A percentile compares a stretch with the other conserved stretches of the same genome.
These are phyloP conservation scores for Colletotrichum neosansevieriae DNA, from an alignment of 2,329 filamentous ascomycete species.

Conservation along the genomic window DNA sequence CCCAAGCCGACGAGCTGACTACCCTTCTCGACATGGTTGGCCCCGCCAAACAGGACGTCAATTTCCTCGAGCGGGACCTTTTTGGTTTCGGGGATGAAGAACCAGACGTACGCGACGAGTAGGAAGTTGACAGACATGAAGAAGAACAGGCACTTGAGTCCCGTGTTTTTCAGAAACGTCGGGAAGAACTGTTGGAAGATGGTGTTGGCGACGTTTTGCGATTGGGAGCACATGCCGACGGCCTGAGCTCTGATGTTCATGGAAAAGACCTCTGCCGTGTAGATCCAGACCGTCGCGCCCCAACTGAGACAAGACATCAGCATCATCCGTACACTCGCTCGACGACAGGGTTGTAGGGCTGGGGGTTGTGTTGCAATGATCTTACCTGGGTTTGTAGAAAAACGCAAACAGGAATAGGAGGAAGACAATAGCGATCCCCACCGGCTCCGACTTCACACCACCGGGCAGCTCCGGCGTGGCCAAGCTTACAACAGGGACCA, in stretches of 20 bases:
- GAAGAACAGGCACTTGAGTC: conserved; percentile 56
- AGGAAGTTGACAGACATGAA: conserved; percentile 57
- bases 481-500: conserved; percentile 55
- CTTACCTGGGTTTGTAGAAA: conserved; percentile 78
- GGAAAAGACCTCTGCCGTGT: conserved; percentile 76
- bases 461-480: conserved; percentile 62
- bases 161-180: conserved; percentile 69
- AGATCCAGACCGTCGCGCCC: conserved; percentile 75
- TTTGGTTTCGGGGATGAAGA: conserved; percentile 64
- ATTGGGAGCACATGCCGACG: conserved; percentile 73
- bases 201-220: conserved; percentile 73
- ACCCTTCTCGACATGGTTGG: conserved; percentile 66
- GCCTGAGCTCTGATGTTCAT: conserved; percentile 79
- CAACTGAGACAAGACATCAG: neutral
- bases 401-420: conserved; percentile 74
- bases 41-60: conserved; percentile 65
- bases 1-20: conserved; percentile 54
- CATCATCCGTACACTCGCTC: neutral
- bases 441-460: conserved; percentile 67
- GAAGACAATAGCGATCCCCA: conserved; percentile 76
- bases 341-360: neutral
- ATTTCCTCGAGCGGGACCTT: conserved; percentile 65
- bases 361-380: neutral
- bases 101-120: conserved; percentile 61
- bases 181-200: conserved; percentile 79